Evolutionary conservation across 495 filamentous ascomycete genomes (phyloP).

Genomic region (Aspergillus incahuasiensis): DNA sequence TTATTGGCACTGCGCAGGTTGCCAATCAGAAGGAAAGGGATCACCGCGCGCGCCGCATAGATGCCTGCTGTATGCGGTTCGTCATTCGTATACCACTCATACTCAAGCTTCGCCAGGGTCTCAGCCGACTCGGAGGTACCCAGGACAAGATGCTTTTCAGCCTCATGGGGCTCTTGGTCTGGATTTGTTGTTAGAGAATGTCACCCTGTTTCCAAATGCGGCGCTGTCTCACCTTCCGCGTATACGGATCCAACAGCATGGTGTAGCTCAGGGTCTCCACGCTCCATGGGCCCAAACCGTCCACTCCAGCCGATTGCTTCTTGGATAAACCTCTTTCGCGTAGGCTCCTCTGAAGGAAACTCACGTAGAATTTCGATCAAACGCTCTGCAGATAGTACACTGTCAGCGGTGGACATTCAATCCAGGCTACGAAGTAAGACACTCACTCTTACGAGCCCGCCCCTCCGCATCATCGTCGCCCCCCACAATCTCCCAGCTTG

Average conservation of each 20-base stretch:
- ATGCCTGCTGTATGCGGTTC: conserved; percentile 84
- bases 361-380: conserved; percentile 63
- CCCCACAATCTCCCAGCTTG: conserved; percentile 66
- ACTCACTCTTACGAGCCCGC: conserved; percentile 42
- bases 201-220: not conserved
- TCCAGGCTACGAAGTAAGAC: not conserved
- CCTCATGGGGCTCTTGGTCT: conserved; percentile 88
- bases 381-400: conserved; percentile 36
- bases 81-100: conserved; percentile 87
- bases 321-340: conserved; percentile 82
- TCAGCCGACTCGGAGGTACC: conserved; percentile 87
- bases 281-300: conserved; percentile 78
- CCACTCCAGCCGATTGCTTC: conserved; percentile 88
- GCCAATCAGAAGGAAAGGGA: conserved; percentile 86
- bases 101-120: conserved; percentile 74
- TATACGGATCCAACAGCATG: conserved; percentile 86
- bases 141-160: conserved; percentile 82
- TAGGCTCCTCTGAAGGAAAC: conserved; percentile 80
- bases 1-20: conserved; percentile 87
- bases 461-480: conserved; percentile 41
- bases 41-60: conserved; percentile 83
- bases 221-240: conserved; percentile 60
- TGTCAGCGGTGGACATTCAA: not conserved
- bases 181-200: conserved; percentile 13
- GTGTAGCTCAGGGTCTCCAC: conserved; percentile 92